phyloP scores from a whole-genome alignment of 2,329 filamentous ascomycete genomes.

The Rugonectria rugulosa region DNA sequence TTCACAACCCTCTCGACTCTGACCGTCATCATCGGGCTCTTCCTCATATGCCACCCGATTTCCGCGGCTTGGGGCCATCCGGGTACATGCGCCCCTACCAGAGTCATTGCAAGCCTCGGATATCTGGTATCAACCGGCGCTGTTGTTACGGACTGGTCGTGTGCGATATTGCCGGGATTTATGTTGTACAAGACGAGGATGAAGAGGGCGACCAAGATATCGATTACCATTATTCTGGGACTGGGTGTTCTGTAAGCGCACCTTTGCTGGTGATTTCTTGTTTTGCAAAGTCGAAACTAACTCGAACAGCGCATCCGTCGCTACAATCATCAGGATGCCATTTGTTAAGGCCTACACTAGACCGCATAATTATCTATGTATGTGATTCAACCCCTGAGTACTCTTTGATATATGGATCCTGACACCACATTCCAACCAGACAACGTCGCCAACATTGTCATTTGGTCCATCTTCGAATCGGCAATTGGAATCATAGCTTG shows the following conservation, averaged over 20 bases:
- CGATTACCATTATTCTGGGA: slow-evolving; percentile 21
- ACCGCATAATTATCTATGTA: slow-evolving; percentile 14
- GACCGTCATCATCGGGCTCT: slow-evolving; percentile 12
- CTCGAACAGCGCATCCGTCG: slow-evolving; percentile 22
- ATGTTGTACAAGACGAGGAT: slow-evolving; percentile 30
- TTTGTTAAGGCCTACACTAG: slow-evolving; percentile 19
- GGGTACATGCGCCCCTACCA: slow-evolving; percentile 10
- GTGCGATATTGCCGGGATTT: slow-evolving; percentile 22
- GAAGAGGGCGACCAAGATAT: slow-evolving; percentile 24
- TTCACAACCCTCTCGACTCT: slow-evolving; percentile 7
- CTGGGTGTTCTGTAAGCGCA: slow-evolving; percentile 24
- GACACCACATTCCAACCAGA: too few relatives aligned
- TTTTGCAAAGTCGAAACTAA: background rate
- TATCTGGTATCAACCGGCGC: slow-evolving; percentile 20
- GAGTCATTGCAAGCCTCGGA: background rate
- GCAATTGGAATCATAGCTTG: slow-evolving; percentile 27
- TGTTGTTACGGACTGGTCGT: slow-evolving; percentile 20
- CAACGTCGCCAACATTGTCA: slow-evolving; percentile 12
- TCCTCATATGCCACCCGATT: slow-evolving; percentile 17
- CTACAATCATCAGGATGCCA: slow-evolving; percentile 23
- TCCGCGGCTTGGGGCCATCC: slow-evolving; percentile 2
- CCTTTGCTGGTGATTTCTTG: background rate
- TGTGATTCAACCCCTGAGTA: background rate
- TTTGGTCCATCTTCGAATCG: slow-evolving; percentile 29
- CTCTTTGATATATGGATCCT: too few relatives aligned